Base-by-base conservation (phyloP, 352 stramenopile species). In the Pythium folliculosum region DNA sequence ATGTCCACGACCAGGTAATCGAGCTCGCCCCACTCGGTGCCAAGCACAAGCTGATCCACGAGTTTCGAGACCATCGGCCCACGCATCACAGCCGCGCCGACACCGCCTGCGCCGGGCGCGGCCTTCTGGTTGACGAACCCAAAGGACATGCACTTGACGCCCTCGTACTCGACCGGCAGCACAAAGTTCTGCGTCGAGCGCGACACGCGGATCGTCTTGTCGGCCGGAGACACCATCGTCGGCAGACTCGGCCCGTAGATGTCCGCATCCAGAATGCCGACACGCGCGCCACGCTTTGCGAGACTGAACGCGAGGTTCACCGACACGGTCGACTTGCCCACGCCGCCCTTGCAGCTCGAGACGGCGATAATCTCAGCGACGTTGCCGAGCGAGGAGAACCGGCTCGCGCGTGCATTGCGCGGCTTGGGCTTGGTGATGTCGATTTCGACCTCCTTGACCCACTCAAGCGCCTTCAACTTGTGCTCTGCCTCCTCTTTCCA, bases 1-100 rank as follows among this genome's bases (percentile, higher is more conserved):
- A 99, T 99, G 71, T 99, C 87, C 21, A 95, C 92, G n/a, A 99
- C 80, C 45, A 99, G 76, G 75, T 99, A 99, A 80, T 99, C 98
- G n/a, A 99, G 77, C 35, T 97, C 83, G n/a, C 98, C 97, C 98
- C 98, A 99, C 69, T 98, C 86, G 0, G 97, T 99, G 7, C 97
- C 88, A 9, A 95, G 74, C 57, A 96, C 65, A 55, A 99, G 96
- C 75, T 99, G 97, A 72, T 99, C 91, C 25, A 99, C 77, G 32
- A 99, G 77, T 78, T 99, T 97, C 37, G 91, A 99, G 5, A 99
- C 97, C 97, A 99, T 99, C 0, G 98, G 95, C 5, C 97, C 97
- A 44, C 97, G 83, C 95, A 99, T 98, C 25, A 99, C 89, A 6
- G 96, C 96, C 16, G 89, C 93, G 48, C 78, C 91, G 52, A 89